These are phyloP conservation scores for Nitzschia inconspicua DNA, from an alignment of 108 stramenopile genomes.

Conservation along the genomic window DNA sequence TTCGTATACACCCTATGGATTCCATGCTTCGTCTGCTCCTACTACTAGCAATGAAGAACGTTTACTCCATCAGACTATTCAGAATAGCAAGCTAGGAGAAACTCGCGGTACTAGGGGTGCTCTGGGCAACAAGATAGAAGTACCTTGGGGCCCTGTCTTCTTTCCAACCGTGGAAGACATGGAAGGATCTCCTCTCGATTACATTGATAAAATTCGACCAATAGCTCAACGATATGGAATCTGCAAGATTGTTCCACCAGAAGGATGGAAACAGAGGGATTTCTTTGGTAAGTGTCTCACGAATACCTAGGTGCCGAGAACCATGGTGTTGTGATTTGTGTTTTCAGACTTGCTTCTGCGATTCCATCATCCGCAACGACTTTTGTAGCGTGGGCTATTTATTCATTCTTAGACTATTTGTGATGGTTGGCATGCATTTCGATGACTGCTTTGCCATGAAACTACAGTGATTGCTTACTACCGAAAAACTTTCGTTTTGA, in stretches of 20 bases:
- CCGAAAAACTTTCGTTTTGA: not conserved
- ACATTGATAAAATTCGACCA: conserved; percentile 83
- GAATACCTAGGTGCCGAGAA: too few relatives aligned
- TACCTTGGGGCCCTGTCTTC: conserved; percentile 75
- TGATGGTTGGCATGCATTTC: too few relatives aligned
- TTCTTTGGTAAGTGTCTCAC: conserved; percentile 15
- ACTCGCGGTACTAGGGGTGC: conserved; percentile 8
- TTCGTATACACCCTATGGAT: not conserved
- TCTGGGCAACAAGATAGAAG: conserved; percentile 17
- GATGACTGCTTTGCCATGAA: too few relatives aligned
- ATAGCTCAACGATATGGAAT: conserved; percentile 92
- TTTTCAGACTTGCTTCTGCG: too few relatives aligned
- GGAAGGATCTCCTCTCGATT: conserved; percentile 77
- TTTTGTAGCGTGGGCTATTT: not conserved
- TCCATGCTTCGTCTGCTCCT: conserved; percentile 6
- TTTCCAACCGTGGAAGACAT: conserved; percentile 87
- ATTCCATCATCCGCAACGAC: too few relatives aligned
- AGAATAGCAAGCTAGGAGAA: conserved; percentile 60
- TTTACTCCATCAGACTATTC: conserved; percentile 66
- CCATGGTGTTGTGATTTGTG: too few relatives aligned
- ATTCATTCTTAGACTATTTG: too few relatives aligned
- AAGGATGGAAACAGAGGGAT: conserved; percentile 76
- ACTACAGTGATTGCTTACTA: not conserved
- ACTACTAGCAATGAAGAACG: conserved; percentile 60
- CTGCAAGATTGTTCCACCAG: conserved; percentile 95